Evolutionary conservation across 1,139 yeast genomes (phyloP).

Genomic region (Saccharomyces hybrid): DNA sequence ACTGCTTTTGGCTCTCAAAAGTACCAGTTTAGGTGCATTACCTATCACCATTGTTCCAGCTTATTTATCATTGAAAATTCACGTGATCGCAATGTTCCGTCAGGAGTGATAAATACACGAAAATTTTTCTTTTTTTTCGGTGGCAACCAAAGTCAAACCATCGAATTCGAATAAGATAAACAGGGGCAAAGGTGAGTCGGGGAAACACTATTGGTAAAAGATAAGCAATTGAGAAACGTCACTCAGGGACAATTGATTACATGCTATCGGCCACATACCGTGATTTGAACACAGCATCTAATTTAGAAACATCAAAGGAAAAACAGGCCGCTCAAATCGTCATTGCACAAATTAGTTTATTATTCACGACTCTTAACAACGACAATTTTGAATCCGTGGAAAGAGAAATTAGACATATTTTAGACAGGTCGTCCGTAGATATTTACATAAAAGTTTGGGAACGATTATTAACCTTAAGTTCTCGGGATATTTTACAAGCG

Average conservation of each 20-base stretch:
- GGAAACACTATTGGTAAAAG: not conserved
- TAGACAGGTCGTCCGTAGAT: slow-evolving; percentile 17
- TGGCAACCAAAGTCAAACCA: not conserved
- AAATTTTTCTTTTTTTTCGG: slow-evolving; percentile 1
- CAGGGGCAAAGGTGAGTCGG: not conserved
- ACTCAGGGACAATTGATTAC: slow-evolving; percentile 11
- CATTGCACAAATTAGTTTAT: slow-evolving; percentile 23
- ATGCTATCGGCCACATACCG: slow-evolving; percentile 18
- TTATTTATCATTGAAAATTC: not conserved
- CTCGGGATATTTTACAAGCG: slow-evolving; percentile 14
- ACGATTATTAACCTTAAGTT: slow-evolving; percentile 17
- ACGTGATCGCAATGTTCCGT: not conserved
- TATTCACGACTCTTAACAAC: slow-evolving; percentile 17
- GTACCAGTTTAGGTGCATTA: not conserved
- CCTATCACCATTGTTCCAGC: not conserved
- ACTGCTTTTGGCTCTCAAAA: no score
- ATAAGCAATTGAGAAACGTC: not conserved
- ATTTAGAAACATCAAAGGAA: slow-evolving; percentile 11
- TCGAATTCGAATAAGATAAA: not conserved
- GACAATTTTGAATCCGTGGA: slow-evolving; percentile 16
- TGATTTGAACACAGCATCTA: slow-evolving; percentile 3
- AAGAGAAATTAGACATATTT: slow-evolving; percentile 16
- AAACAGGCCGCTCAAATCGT: slow-evolving; percentile 23
- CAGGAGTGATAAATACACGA: not conserved
- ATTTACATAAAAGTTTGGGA: slow-evolving; percentile 24